These are phyloP conservation scores for Fragaria ananassa DNA, from an alignment of 306 rosid genomes.

Conservation along the genomic window DNA sequence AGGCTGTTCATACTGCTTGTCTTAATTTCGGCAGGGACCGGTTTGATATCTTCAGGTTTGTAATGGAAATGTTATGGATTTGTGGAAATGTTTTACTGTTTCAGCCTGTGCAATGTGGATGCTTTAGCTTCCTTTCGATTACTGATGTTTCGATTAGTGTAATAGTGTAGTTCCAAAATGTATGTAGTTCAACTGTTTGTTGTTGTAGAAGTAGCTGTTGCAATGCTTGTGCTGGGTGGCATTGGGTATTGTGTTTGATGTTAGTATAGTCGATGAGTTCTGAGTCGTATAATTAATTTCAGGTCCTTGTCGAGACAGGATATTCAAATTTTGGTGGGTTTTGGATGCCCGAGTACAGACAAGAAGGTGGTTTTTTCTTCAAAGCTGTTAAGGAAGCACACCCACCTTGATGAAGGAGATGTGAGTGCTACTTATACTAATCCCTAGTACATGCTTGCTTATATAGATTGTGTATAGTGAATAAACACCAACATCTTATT, in stretches of 20 bases:
- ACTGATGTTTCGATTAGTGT: background rate
- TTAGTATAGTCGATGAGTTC: conserved; percentile 15
- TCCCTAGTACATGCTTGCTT: background rate
- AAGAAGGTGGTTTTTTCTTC: conserved; percentile 88
- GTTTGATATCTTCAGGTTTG: conserved; percentile 81
- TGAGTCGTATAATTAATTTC: conserved; percentile 44
- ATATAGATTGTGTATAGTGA: background rate
- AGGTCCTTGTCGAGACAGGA: conserved; percentile 89
- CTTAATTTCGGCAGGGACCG: conserved; percentile 91
- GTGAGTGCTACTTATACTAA: conserved; percentile 44
- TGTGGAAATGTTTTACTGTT: background rate
- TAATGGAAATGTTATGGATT: conserved; percentile 11
- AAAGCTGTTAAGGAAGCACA: conserved; percentile 76
- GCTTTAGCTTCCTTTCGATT: background rate
- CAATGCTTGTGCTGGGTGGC: conserved; percentile 16
- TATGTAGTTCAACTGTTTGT: background rate
- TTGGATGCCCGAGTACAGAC: conserved; percentile 85
- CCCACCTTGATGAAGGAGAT: conserved; percentile 97
- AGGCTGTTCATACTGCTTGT: conserved; percentile 67
- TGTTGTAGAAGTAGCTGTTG: background rate
- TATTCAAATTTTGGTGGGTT: conserved; percentile 84
- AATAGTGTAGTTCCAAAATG: background rate
- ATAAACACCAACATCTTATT: background rate
- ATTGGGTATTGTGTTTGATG: background rate
- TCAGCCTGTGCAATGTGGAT: background rate